Evolutionary conservation across 225 moss, liverwort and hornwort species (phyloP).

Genomic region (Anthoceros angustus): DNA sequence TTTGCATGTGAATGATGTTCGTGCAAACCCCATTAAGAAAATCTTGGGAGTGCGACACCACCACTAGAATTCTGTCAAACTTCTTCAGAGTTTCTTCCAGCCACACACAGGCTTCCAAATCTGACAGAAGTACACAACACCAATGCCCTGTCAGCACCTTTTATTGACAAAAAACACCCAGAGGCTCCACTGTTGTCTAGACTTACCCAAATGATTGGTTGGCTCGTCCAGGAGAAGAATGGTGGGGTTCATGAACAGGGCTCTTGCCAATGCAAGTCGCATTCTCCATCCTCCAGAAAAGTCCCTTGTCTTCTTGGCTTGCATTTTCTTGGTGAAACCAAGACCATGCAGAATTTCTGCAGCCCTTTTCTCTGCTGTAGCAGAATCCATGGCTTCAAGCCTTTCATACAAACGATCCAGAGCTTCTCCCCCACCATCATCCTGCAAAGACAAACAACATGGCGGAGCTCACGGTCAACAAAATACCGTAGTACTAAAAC

Average conservation of each 20-base stretch:
- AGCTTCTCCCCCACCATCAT: conserved; percentile 81
- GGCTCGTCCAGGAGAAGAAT: conserved; percentile 88
- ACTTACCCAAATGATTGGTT: conserved; percentile 91
- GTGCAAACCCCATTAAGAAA: conserved; percentile 81
- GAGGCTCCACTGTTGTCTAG: not conserved
- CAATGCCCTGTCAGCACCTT: not conserved
- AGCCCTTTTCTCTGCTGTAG: conserved; percentile 85
- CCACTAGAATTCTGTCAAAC: conserved; percentile 75
- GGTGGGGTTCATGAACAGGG: conserved; percentile 92
- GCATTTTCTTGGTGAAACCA: conserved; percentile 88
- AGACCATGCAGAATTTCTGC: conserved; percentile 83
- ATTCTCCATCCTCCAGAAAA: conserved; percentile 98
- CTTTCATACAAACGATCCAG: conserved; percentile 81
- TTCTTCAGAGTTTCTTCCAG: conserved; percentile 71
- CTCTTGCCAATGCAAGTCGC: conserved; percentile 81
- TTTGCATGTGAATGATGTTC: conserved; percentile 88
- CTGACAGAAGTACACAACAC: conserved; percentile 13
- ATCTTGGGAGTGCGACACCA: conserved; percentile 84
- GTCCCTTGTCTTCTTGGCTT: conserved; percentile 73
- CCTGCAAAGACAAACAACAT: conserved; percentile 19
- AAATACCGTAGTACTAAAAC: not conserved
- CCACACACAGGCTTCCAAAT: conserved; percentile 91
- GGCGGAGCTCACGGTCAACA: not conserved
- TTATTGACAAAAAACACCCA: not conserved
- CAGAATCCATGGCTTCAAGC: conserved; percentile 78